A percentile compares a stretch with the other conserved stretches of the same genome.
These are phyloP conservation scores for Chlamydomonas incerta DNA, from an alignment of 139 green algal genomes.

Conservation along the genomic window DNA sequence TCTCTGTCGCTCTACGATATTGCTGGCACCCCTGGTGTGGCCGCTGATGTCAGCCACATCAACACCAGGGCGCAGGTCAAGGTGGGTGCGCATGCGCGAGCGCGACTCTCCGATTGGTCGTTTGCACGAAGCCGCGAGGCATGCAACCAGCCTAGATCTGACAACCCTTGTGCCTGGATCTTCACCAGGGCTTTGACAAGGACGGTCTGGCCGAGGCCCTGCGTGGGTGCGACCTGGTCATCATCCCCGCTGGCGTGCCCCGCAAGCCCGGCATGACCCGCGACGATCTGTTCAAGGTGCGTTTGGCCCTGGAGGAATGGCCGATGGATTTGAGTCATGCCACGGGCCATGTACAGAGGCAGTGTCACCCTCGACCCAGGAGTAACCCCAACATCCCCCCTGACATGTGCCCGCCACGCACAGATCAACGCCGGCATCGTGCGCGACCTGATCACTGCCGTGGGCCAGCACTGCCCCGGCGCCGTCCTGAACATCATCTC, in stretches of 20 bases:
- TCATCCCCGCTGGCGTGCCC: slow-evolving; percentile 98
- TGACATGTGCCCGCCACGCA: not conserved
- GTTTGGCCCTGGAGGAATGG: too few species aligned
- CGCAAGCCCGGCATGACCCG: slow-evolving; percentile 99
- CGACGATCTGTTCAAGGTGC: slow-evolving; percentile 99
- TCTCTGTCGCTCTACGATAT: slow-evolving; percentile 67
- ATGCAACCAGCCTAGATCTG: not conserved
- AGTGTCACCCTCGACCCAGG: too few species aligned
- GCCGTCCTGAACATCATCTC: slow-evolving; percentile 95
- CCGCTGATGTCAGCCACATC: slow-evolving; percentile 95
- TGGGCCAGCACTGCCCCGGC: slow-evolving; percentile 91
- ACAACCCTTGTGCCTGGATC: not conserved
- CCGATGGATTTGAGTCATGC: too few species aligned
- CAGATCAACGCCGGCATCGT: slow-evolving; percentile 97
- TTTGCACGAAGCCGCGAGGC: too few species aligned
- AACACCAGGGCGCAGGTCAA: slow-evolving; percentile 92
- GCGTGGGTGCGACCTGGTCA: slow-evolving; percentile 79
- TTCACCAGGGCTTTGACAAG: slow-evolving; percentile 63
- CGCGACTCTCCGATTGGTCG: too few species aligned
- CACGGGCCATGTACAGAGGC: too few species aligned
- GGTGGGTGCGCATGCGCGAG: slow-evolving; percentile 44
- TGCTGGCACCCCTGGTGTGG: slow-evolving; percentile 88
- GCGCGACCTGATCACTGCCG: slow-evolving; percentile 83
- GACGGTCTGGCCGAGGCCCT: slow-evolving; percentile 82
- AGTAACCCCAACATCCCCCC: not conserved